A percentile compares a stretch with the other conserved stretches of the same genome.
phyloP scores from a whole-genome alignment of 2,329 filamentous ascomycete genomes.

The Diaporthe helianthi region DNA sequence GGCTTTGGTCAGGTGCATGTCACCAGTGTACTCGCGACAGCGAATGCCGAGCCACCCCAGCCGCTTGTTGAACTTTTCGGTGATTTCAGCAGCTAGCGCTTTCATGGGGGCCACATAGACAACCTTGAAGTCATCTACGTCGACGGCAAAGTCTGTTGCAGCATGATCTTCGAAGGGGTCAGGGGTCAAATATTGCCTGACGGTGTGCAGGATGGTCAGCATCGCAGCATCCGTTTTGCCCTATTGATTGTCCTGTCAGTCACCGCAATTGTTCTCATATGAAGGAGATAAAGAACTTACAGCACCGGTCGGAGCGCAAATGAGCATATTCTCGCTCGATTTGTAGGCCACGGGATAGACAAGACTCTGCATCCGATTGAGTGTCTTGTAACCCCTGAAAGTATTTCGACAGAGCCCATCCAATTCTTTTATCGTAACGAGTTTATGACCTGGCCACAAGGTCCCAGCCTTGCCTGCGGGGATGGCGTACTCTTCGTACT shows the following conservation, averaged over 20 bases:
- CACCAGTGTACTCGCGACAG: conserved; percentile 92
- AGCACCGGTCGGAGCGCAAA: conserved; percentile 96
- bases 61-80: conserved; percentile 89
- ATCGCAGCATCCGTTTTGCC: conserved; percentile 99
- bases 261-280: neutral
- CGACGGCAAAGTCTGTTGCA: conserved; percentile 81
- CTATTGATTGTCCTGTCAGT: conserved; percentile 42
- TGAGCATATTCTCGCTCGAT: conserved; percentile 97
- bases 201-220: conserved; percentile 90
- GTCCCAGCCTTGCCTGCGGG: conserved; percentile 82
- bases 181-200: conserved; percentile 84
- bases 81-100: conserved; percentile 93
- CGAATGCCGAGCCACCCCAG: conserved; percentile 93
- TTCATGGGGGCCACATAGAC: conserved; percentile 99
- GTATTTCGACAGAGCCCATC: conserved; percentile 91
- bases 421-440: conserved; percentile 81
- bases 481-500: conserved; percentile 89
- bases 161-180: conserved; percentile 77
- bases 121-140: conserved; percentile 91
- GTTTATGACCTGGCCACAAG: conserved; percentile 73
- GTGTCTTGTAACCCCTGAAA: conserved; percentile 89
- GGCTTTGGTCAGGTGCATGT: conserved; percentile 97
- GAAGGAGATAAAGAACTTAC: conserved; percentile 49
- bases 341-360: conserved; percentile 95
- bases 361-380: conserved; percentile 98